Base-by-base conservation (phyloP, 768 basidiomycete genomes). In the Dioszegia hungarica region DNA sequence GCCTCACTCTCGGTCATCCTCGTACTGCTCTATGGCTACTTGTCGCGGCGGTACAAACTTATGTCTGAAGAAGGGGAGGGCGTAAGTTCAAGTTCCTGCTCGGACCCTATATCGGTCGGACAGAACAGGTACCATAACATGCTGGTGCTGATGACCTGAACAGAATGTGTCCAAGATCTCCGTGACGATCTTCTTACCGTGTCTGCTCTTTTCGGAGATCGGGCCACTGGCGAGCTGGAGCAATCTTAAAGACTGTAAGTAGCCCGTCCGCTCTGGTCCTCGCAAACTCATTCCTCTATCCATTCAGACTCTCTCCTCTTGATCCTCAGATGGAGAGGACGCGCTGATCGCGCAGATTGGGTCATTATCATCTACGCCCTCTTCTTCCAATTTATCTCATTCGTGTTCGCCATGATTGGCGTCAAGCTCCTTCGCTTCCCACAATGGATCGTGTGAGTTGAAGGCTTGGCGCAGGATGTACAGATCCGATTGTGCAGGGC, bases 161-260 rank as follows among this genome's bases (percentile, higher is more conserved):
- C 24, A 67, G 62, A 62, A 56, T 40, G 56, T 66, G n/a, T 62
- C 63, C 20, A 65, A 66, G 37, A 56, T 75, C 29, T 73, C 64
- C 14, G 73, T 73, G 0, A 66, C 63, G 11, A 40, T 75, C 37
- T 71, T 77, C 52, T 62, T 77, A 1, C 75, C 75, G 0, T 64
- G 62, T 24, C 59, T 77, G 24, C 60, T 77, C 20, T 77, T 77
- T 62, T 64, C 61, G 17, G 72, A 77, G 59, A 77, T 77, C 22
- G 75, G 75, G 0, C 72, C 74, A 1, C 43, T 70, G n/a, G 68
- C 73, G 17, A 68, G 70, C 10, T 63, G 62, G 47, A 38, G 48
- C 17, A 73, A 74, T 41, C 55, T 76, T 4, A 62, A 64, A 37
- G 56, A 62, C 5, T 76, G 73, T 76, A 25, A 53, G 74, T 66